Base-by-base conservation (phyloP, 2,329 filamentous ascomycete species). In the Epichloe gansuensis region DNA sequence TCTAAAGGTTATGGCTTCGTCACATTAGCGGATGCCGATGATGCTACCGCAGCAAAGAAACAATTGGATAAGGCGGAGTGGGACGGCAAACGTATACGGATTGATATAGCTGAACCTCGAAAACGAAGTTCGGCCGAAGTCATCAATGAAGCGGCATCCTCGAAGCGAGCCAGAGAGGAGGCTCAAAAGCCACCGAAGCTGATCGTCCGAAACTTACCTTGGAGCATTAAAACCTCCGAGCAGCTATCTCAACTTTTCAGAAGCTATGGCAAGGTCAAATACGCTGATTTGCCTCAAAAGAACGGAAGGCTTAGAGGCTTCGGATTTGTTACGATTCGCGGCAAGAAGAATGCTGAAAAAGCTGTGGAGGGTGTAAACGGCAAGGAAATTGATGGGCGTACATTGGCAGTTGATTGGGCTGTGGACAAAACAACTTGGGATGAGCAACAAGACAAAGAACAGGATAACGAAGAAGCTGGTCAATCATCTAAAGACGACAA, bases 1-100 rank as follows among this genome's bases (percentile, higher is more conserved):
- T 96, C 89, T 13, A 85, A 88, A 64, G 91, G 93, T 17, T 98
- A 89, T 67, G 93, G 93, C 50, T 98, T 98, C 68, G 91, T 98
- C 53, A 97, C 93, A 2, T 93, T 98, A 62, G 88, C 90, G 60
- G 93, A 98, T 64, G 80, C 86, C 34, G 90, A 96, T 58, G 93
- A 98, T 72, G 90, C 91, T 12, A 74, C 83, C 57, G 79, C 84
- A 57, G 94, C 93, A 17, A 79, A 87, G 64, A 79, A 84, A 53
- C 85, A 94, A 65, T 80, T 96, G 63, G 81, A 95, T 67, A 87
- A 87, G 56, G 76, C 85, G 45, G 71, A 81, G 27, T 80, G 95
- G 60, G 80, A 89, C 48, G 91, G 90, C 21, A 82, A 85, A 60
- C 87, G 85, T 57, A 82, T 98, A 61, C 83, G 82, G 53, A 80